Percentiles rank a stretch among this genome's conserved stretches.
Evolutionary conservation across 1,139 yeast species (phyloP).

Genomic region (Hyphopichia burtonii): DNA sequence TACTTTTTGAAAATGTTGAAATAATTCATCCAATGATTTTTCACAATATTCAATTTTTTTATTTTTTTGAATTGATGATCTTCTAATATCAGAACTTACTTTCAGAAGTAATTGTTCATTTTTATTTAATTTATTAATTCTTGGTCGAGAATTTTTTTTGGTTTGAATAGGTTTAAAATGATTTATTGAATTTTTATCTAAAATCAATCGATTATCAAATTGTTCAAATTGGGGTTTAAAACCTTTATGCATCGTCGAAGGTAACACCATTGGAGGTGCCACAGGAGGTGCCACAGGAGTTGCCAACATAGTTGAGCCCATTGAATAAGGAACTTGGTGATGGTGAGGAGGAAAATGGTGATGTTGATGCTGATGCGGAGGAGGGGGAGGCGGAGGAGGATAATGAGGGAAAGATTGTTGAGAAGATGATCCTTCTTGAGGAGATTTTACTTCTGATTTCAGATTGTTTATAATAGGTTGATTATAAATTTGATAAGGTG

Average conservation of each 20-base stretch:
- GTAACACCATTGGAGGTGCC: neutral
- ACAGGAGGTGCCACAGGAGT: slow-evolving; percentile 1
- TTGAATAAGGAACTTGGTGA: slow-evolving; percentile 1
- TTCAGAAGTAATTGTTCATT: slow-evolving; percentile 6
- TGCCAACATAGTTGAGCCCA: slow-evolving; percentile 1
- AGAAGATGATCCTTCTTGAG: too few relatives aligned
- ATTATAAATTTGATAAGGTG: neutral
- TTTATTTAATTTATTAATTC: slow-evolving; percentile 29
- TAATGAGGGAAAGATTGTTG: neutral
- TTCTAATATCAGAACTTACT: neutral
- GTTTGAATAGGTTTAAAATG: slow-evolving; percentile 37
- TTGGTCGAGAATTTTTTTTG: slow-evolving; percentile 34
- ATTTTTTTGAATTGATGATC: neutral
- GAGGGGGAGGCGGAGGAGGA: neutral
- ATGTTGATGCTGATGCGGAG: slow-evolving; percentile 3
- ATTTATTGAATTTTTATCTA: slow-evolving; percentile 3
- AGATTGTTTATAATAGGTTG: too few relatives aligned
- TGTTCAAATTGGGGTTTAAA: slow-evolving; percentile 1
- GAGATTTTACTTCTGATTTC: too few relatives aligned
- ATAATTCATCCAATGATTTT: slow-evolving; percentile 24
- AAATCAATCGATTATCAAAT: neutral
- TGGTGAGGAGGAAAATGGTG: neutral
- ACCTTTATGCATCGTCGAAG: neutral
- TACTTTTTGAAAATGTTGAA: slow-evolving; percentile 23
- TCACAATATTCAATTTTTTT: slow-evolving; percentile 15